Percentiles rank a stretch among this genome's conserved stretches.
phyloP scores from a whole-genome alignment of 208 protist genomes.

The Leishmania amazonensis region DNA sequence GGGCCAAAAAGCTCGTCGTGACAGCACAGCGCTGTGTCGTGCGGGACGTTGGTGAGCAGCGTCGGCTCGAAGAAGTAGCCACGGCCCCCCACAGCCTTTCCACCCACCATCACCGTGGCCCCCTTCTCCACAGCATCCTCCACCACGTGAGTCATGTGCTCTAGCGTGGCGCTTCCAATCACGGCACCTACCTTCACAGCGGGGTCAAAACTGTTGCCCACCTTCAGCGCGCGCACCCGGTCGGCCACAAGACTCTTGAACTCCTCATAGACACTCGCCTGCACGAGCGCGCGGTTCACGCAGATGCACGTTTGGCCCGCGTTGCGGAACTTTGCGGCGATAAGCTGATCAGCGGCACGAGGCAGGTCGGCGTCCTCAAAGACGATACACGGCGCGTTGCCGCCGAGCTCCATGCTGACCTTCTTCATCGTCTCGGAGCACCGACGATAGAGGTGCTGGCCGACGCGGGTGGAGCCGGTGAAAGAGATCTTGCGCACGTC shows the following conservation, averaged over 20 bases:
- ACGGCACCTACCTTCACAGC: constrained; percentile 66
- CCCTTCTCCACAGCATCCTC: constrained; percentile 69
- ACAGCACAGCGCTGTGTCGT: constrained; percentile 59
- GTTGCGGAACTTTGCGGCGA: constrained; percentile 79
- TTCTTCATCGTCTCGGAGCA: constrained; percentile 80
- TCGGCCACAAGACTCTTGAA: constrained; percentile 58
- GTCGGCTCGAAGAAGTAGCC: constrained; percentile 91
- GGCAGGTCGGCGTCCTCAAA: constrained; percentile 89
- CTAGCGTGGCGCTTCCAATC: constrained; percentile 46
- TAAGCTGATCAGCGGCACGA: constrained; percentile 59
- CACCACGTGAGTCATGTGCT: constrained; percentile 53
- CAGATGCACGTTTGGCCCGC: constrained; percentile 92
- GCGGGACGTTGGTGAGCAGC: constrained; percentile 67
- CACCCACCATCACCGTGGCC: constrained; percentile 68
- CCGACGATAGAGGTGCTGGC: constrained; percentile 63
- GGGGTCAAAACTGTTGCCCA: constrained; percentile 77
- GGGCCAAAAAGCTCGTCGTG: constrained; percentile 93
- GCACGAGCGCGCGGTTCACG: constrained; percentile 81
- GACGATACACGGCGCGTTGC: constrained; percentile 92
- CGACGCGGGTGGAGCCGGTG: constrained; percentile 84
- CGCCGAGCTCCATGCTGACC: constrained; percentile 90
- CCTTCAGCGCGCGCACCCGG: constrained; percentile 44
- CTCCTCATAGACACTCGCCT: constrained; percentile 59
- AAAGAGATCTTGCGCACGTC: constrained; percentile 87
- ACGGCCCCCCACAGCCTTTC: constrained; percentile 34